Percentiles rank a stretch among this genome's conserved stretches.
Evolutionary conservation across 768 basidiomycete genomes (phyloP).

Genomic region (Trametes villosa): DNA sequence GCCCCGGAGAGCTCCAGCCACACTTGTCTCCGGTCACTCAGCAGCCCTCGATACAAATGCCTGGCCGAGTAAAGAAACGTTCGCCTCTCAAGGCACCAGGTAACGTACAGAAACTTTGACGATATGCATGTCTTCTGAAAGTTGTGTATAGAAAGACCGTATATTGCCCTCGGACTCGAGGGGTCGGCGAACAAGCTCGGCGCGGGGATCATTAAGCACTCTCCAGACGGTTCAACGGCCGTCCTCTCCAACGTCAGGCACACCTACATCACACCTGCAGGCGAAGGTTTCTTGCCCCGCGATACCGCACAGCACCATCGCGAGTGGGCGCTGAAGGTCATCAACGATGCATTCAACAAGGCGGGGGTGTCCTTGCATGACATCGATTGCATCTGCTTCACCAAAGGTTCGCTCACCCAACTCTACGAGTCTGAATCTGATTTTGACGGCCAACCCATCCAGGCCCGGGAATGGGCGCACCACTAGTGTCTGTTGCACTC

Average conservation of each 20-base stretch:
- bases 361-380: conserved; percentile 75
- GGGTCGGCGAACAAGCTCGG: conserved; percentile 99
- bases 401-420: conserved; percentile 66
- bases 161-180: conserved; percentile 93
- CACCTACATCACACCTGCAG: conserved; percentile 98
- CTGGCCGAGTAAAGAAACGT: conserved; percentile 27
- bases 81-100: conserved; percentile 40
- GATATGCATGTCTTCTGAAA: neutral
- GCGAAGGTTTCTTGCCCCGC: conserved; percentile 94
- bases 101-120: conserved; percentile 12
- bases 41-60: conserved; percentile 17
- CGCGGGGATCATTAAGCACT: conserved; percentile 88
- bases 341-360: conserved; percentile 72
- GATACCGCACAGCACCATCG: conserved; percentile 97
- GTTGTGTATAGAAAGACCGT: conserved; percentile 56
- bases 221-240: conserved; percentile 66
- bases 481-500: conserved; percentile 91
- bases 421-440: no score
- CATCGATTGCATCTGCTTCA: conserved; percentile 94
- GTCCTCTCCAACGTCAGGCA: conserved; percentile 94
- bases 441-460: neutral
- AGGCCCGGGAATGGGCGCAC: conserved; percentile 99
- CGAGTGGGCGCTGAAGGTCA: conserved; percentile 85
- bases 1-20: neutral
- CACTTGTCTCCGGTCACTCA: neutral